Evolutionary conservation across 495 filamentous ascomycete genomes (phyloP).

Genomic region (Penicillium arizonense): DNA sequence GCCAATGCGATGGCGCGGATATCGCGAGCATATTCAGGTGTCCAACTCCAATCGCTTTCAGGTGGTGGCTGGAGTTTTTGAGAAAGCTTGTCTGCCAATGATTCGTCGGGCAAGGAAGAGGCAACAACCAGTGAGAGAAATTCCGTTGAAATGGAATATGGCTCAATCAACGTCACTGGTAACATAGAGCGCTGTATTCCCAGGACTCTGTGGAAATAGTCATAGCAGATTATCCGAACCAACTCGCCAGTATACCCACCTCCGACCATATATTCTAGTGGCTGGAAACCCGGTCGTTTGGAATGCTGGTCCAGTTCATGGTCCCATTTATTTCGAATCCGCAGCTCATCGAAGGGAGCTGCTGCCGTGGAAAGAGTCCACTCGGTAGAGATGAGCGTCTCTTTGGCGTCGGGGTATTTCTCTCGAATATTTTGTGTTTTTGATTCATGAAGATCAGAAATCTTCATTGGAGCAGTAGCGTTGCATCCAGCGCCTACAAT

Average conservation of each 20-base stretch:
- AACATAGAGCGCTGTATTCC: conserved; percentile 26
- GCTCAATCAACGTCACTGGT: conserved; percentile 46
- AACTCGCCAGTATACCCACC: conserved; percentile 76
- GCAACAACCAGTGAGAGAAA: conserved; percentile 62
- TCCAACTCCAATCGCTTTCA: conserved; percentile 51
- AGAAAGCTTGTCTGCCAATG: conserved; percentile 44
- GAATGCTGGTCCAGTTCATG: conserved; percentile 53
- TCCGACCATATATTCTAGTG: conserved; percentile 77
- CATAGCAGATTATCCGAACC: conserved; percentile 60
- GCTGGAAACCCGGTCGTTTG: conserved; percentile 71
- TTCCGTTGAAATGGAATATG: conserved; percentile 61
- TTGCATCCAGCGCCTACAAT: conserved; percentile 79
- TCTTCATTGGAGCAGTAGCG: conserved; percentile 65
- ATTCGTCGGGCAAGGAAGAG: conserved; percentile 27
- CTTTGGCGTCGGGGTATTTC: conserved; percentile 35
- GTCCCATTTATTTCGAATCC: conserved; percentile 66
- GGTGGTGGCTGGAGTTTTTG: conserved; percentile 46
- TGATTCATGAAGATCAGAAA: conserved; percentile 55
- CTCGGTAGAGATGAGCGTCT: conserved; percentile 74
- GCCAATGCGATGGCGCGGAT: conserved; percentile 55
- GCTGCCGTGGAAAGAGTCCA: conserved; percentile 71
- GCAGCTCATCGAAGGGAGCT: conserved; percentile 54
- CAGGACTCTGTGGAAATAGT: conserved; percentile 50
- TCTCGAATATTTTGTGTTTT: conserved; percentile 44
- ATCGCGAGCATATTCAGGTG: conserved; percentile 46